phyloP scores from a whole-genome alignment of 1,139 yeast species.

The Candida tropicalis region DNA sequence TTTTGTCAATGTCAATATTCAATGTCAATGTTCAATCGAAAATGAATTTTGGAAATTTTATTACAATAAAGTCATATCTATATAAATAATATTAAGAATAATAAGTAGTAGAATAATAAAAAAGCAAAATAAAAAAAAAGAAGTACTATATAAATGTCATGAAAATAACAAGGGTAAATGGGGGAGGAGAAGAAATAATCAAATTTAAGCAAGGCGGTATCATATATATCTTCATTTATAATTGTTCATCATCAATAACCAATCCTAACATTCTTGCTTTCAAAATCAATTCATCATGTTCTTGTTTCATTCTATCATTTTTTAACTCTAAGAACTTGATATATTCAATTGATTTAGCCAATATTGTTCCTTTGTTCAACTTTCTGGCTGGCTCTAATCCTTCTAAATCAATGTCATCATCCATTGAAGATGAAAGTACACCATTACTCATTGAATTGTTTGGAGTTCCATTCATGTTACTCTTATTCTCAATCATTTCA shows the following conservation, averaged over 20 bases:
- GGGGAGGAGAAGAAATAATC: too few relatives aligned
- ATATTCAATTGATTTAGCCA: slow-evolving; percentile 48
- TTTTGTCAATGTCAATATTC: too few relatives aligned
- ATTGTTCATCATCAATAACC: slow-evolving; percentile 16
- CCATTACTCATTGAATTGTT: not conserved
- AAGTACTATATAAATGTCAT: too few relatives aligned
- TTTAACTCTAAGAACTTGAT: slow-evolving; percentile 46
- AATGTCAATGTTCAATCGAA: too few relatives aligned
- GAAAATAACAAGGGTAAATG: too few relatives aligned
- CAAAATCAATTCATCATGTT: slow-evolving; percentile 31
- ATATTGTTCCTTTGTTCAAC: slow-evolving; percentile 47
- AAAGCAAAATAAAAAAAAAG: not conserved
- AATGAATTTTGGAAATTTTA: too few relatives aligned
- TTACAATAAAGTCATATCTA: slow-evolving; percentile 2
- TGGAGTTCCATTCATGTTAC: slow-evolving; percentile 2
- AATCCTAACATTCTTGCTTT: slow-evolving; percentile 26
- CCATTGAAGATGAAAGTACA: slow-evolving; percentile 7
- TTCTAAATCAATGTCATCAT: slow-evolving; percentile 33
- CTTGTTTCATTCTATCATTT: slow-evolving; percentile 36
- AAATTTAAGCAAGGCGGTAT: too few relatives aligned
- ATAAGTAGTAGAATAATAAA: not conserved
- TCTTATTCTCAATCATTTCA: slow-evolving; percentile 18
- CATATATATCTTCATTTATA: too few relatives aligned
- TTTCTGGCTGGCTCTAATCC: slow-evolving; percentile 50
- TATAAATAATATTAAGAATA: slow-evolving; percentile 1